Base-by-base conservation (phyloP, 495 filamentous ascomycete species). In the Talaromyces trachyspermus region DNA sequence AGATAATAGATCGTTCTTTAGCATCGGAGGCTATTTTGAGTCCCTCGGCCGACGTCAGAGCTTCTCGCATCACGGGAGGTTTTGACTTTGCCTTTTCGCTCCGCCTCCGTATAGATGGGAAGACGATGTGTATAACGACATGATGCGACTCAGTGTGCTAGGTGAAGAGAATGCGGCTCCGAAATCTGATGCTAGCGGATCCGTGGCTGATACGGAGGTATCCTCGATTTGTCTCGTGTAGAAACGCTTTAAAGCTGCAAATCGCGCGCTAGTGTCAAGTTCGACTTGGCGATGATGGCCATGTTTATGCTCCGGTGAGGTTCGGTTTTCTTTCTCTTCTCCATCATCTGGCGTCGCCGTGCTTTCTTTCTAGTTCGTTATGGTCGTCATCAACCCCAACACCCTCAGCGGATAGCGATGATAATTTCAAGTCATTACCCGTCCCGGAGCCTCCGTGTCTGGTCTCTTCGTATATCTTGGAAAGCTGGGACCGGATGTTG, bases 121-220 rank as follows among this genome's bases (percentile, higher is more conserved):
- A 3, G 65, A 66, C 0, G 81, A 82, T 2, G 88, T 85, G 64
- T 95, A 96, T 24, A 98, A 68, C 27, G 78, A 88, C 86, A 98
- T 95, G 52, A 98, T 86, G 15, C 91, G 80, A 36, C 88, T 83
- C 33, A 95, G 69, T 15, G 88, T 80, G 7, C 75, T 83, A 0
- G 91, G 90, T 1, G 89, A 95, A 42, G 88, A 89, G 49, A 83
- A 83, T 41, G 76, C 73, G 45, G 78, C 77, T 24, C 74, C 77
- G 54, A 68, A 76, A 53, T 55, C 68, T 0, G 65, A 60, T 12
- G 61, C 60, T 4, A 74, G 59, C 40, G 70, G 70, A 49, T 81
- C 72, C 15, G 68, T 73, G 18, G 77, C 74, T 1, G 73, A 66
- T 17, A 68, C 69, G 15, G 72, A 71, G 15, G 70, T 78, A 23